phyloP scores from a whole-genome alignment of 257 asterid species.

The Solanum boliviense region DNA sequence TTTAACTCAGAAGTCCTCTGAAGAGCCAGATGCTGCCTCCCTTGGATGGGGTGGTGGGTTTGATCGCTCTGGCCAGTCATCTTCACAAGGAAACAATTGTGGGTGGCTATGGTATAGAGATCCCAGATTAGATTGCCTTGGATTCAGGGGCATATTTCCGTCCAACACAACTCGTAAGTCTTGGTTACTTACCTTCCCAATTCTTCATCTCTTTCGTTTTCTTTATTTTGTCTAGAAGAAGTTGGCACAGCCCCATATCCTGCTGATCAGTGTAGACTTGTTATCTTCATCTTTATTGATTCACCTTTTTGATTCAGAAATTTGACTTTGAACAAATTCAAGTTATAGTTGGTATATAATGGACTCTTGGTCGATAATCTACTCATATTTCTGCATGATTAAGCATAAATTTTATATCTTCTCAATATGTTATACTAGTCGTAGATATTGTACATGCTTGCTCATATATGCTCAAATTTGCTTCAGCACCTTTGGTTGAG shows the following conservation, averaged over 20 bases:
- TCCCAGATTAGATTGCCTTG: constrained; percentile 85
- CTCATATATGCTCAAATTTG: not conserved
- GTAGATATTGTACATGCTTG: not conserved
- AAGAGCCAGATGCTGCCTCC: constrained; percentile 53
- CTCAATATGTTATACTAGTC: not conserved
- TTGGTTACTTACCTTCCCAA: not conserved
- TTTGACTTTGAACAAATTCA: not conserved
- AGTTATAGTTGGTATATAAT: not conserved
- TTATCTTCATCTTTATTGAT: not conserved
- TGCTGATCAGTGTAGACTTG: not conserved
- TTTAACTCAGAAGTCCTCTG: constrained; percentile 23
- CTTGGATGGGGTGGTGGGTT: constrained; percentile 70
- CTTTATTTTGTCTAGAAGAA: not conserved
- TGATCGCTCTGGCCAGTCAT: constrained; percentile 47
- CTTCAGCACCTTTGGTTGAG: constrained; percentile 86
- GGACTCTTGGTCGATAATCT: not conserved
- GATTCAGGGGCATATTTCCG: constrained; percentile 79
- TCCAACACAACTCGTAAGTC: constrained; percentile 54
- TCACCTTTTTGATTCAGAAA: not conserved
- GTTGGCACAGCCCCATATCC: not conserved
- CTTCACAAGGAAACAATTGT: constrained; percentile 39
- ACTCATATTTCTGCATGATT: not conserved
- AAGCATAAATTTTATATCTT: not conserved
- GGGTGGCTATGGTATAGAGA: constrained; percentile 88
- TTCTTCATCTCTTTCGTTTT: not conserved